Evolutionary conservation across 345 rosid genomes (phyloP).

Genomic region (Boechera divaricarpa): DNA sequence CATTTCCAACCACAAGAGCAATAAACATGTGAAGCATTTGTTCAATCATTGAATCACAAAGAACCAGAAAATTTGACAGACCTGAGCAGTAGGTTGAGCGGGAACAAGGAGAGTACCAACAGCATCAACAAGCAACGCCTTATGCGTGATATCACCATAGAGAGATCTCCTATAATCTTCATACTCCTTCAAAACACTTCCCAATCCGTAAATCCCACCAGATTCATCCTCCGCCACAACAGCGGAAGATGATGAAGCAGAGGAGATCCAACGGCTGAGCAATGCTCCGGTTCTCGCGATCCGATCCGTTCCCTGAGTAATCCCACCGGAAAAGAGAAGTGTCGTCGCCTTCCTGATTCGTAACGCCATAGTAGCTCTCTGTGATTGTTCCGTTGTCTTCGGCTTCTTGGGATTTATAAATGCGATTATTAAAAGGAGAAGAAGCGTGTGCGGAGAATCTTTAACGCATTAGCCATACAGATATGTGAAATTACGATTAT

Average conservation of each 20-base stretch:
- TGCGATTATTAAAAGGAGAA: neutral
- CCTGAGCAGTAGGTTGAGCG: constrained; percentile 99
- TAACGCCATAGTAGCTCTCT: constrained; percentile 41
- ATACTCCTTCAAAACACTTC: constrained; percentile 74
- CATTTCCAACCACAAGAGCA: neutral
- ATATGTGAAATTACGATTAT: constrained; percentile 31
- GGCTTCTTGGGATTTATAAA: constrained; percentile 14
- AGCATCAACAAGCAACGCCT: constrained; percentile 90
- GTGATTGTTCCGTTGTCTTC: neutral
- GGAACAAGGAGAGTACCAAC: constrained; percentile 93
- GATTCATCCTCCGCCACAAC: constrained; percentile 44
- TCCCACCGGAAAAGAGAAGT: constrained; percentile 38
- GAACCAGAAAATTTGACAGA: constrained; percentile 20
- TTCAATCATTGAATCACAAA: neutral
- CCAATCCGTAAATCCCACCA: constrained; percentile 44
- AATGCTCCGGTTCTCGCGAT: constrained; percentile 32
- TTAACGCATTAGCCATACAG: constrained; percentile 13
- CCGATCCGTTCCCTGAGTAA: neutral
- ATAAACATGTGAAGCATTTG: constrained; percentile 2
- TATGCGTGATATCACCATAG: constrained; percentile 83
- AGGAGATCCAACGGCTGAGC: constrained; percentile 41
- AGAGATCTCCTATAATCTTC: constrained; percentile 82
- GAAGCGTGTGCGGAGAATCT: constrained; percentile 22
- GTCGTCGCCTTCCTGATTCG: constrained; percentile 35
- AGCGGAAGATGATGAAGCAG: constrained; percentile 48